These are phyloP conservation scores for Takashimella koratensis DNA, from an alignment of 1,284 basidiomycete species.

Conservation along the genomic window DNA sequence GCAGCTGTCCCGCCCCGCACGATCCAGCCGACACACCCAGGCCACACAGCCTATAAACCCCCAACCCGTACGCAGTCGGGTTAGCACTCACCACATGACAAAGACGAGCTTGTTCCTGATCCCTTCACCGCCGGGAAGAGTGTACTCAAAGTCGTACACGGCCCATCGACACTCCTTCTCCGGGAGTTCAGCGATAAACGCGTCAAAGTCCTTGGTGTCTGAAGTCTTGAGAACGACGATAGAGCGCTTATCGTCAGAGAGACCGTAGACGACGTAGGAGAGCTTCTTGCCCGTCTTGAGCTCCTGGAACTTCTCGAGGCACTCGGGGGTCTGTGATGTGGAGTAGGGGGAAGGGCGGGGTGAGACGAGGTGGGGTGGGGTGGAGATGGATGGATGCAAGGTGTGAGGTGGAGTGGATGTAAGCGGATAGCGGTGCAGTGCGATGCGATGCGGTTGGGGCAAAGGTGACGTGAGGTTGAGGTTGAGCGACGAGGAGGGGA, in stretches of 20 bases:
- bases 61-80: too few species aligned
- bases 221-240: slow-evolving; percentile 69
- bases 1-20: too few species aligned
- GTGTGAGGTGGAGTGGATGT: not conserved
- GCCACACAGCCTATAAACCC: too few species aligned
- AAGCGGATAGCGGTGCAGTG: not conserved
- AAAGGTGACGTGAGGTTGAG: not conserved
- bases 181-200: slow-evolving; percentile 74
- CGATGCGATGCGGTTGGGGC: not conserved
- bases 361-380: not conserved
- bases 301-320: slow-evolving; percentile 63
- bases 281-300: slow-evolving; percentile 79
- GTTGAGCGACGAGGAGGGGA: not conserved
- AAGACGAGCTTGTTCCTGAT: slow-evolving; percentile 90
- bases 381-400: not conserved
- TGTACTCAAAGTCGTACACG: slow-evolving; percentile 87
- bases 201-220: slow-evolving; percentile 61
- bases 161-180: slow-evolving; percentile 78
- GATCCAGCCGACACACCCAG: too few species aligned
- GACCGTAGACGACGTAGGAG: slow-evolving; percentile 83
- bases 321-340: slow-evolving; percentile 48
- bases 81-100: slow-evolving; percentile 70
- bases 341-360: not conserved
- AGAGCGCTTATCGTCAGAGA: slow-evolving; percentile 65
- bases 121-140: slow-evolving; percentile 69